These are phyloP conservation scores for Malassezia arunalokei DNA, from an alignment of 1,284 basidiomycete species.

Conservation along the genomic window DNA sequence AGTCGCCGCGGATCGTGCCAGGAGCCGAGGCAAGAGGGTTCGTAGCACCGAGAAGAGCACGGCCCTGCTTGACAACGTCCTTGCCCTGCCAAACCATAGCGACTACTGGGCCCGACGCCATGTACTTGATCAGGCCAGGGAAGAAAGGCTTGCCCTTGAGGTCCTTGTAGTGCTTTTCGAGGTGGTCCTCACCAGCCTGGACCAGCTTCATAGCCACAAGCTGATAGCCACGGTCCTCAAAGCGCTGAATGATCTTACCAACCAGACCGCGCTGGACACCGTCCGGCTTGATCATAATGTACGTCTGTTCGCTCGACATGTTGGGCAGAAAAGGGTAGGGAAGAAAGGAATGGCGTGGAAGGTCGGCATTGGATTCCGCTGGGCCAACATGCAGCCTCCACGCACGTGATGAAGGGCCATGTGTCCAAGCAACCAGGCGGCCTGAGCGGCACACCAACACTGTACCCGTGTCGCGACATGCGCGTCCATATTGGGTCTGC, in stretches of 20 bases:
- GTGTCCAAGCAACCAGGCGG: too few relatives aligned
- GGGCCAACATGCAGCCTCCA: too few relatives aligned
- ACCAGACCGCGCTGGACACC: constrained; percentile 36
- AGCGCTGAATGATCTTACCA: constrained; percentile 35
- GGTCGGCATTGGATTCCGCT: too few relatives aligned
- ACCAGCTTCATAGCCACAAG: constrained; percentile 18
- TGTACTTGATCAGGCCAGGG: constrained; percentile 45
- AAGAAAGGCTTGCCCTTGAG: constrained; percentile 47
- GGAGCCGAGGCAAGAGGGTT: constrained; percentile 83
- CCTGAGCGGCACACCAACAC: too few relatives aligned
- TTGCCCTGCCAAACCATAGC: constrained; percentile 95
- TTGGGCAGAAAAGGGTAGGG: not conserved
- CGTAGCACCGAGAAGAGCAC: constrained; percentile 87
- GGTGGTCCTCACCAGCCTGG: constrained; percentile 28
- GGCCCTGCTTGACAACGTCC: constrained; percentile 54
- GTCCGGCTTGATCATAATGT: constrained; percentile 47
- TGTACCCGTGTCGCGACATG: too few relatives aligned
- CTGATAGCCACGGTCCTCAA: constrained; percentile 32
- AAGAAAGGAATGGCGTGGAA: not conserved
- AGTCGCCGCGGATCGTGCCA: constrained; percentile 43
- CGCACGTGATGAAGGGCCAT: too few relatives aligned
- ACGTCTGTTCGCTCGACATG: constrained; percentile 18
- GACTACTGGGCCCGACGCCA: constrained; percentile 88
- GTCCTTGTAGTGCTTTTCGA: constrained; percentile 46
- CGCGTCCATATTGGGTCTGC: too few relatives aligned